Conservation (phyloP, 2,329 filamentous ascomycete species). For the Atkinsonella hypoxylon region DNA sequence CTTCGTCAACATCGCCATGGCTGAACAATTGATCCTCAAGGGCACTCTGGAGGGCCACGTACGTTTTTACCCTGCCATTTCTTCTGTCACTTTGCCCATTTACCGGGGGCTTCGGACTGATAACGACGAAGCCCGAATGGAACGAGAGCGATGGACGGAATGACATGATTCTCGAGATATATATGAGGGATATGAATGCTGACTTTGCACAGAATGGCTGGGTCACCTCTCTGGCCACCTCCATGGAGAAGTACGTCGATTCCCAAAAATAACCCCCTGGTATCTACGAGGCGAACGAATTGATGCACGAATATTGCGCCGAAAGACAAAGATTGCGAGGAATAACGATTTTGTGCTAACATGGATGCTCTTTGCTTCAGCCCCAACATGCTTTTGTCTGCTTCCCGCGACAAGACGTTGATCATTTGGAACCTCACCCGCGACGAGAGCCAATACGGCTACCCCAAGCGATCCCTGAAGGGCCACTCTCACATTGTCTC, state of each 20-base stretch:
- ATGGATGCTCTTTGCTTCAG: slow-evolving; percentile 26
- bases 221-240: slow-evolving; percentile 97
- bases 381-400: slow-evolving; percentile 99
- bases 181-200: slow-evolving; percentile 9
- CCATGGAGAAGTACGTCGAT: slow-evolving; percentile 81
- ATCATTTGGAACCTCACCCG: slow-evolving; percentile 99
- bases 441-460: slow-evolving; percentile 95
- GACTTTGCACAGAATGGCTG: slow-evolving; percentile 61
- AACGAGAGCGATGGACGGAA: background rate
- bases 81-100: slow-evolving; percentile 6
- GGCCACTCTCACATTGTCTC: slow-evolving; percentile 99
- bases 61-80: slow-evolving; percentile 28
- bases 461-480: slow-evolving; percentile 97
- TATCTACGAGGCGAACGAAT: slow-evolving; percentile 4
- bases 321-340: background rate
- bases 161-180: background rate
- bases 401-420: slow-evolving; percentile 92
- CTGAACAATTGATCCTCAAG: slow-evolving; percentile 91
- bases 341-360: slow-evolving; percentile 10
- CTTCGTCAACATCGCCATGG: slow-evolving; percentile 49
- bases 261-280: background rate
- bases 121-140: background rate
- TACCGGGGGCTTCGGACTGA: background rate
- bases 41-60: slow-evolving; percentile 96
- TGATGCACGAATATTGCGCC: background rate